Conservation (phyloP, 441 rosid species). For the Lepidium campestre region DNA sequence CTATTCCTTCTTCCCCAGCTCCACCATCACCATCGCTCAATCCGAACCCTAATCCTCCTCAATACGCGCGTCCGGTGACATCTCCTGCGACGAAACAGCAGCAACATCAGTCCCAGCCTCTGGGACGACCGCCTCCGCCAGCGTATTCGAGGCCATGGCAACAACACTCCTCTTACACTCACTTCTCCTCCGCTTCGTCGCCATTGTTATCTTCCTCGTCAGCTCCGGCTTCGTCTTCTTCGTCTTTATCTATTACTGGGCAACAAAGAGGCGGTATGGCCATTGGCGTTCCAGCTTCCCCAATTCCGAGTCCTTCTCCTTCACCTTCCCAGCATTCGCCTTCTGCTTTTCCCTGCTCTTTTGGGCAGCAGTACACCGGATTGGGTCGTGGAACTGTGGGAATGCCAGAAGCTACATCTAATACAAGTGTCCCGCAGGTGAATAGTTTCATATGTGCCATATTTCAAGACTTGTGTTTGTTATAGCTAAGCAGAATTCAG, state of each 20-base stretch:
- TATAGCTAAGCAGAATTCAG: neutral
- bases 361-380: conserved; percentile 57
- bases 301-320: conserved; percentile 40
- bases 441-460: neutral
- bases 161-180: conserved; percentile 41
- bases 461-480: neutral
- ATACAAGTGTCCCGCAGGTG: conserved; percentile 48
- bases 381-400: conserved; percentile 40
- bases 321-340: conserved; percentile 44
- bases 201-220: conserved; percentile 34
- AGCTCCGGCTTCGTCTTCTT: conserved; percentile 30
- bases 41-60: conserved; percentile 33
- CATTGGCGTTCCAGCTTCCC: conserved; percentile 59
- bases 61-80: conserved; percentile 22
- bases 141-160: conserved; percentile 66
- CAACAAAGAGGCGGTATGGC: conserved; percentile 61
- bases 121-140: conserved; percentile 31
- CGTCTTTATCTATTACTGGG: conserved; percentile 23
- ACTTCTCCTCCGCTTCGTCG: conserved; percentile 41
- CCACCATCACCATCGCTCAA: conserved; percentile 25
- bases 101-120: conserved; percentile 21
- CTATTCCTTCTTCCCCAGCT: conserved; percentile 10
- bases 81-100: conserved; percentile 29
- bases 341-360: conserved; percentile 52
- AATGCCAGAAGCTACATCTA: conserved; percentile 43